Evolutionary conservation across 495 filamentous ascomycete species (phyloP).

Genomic region (Tuber melanosporum): DNA sequence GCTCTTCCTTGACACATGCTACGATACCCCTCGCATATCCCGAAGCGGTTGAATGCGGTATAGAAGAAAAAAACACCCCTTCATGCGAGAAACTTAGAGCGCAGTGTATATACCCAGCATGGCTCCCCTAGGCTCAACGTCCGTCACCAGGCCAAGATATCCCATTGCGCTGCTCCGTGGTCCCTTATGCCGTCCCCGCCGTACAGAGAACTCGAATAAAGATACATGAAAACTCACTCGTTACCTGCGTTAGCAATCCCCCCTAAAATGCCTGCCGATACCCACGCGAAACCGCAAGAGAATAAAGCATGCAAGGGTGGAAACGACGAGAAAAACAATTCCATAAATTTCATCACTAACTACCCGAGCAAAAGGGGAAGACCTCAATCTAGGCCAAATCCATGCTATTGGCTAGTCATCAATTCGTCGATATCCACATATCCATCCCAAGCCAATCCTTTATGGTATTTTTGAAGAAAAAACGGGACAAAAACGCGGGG

Average conservation of each 20-base stretch:
- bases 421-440: slow-evolving; percentile 3
- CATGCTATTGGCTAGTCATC: not conserved
- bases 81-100: too few relatives aligned
- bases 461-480: not conserved
- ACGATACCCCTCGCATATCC: too few relatives aligned
- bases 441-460: not conserved
- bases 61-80: too few relatives aligned
- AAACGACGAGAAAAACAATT: not conserved
- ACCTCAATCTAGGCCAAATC: not conserved
- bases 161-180: not conserved
- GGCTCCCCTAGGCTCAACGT: too few relatives aligned
- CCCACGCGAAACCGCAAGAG: not conserved
- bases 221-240: not conserved
- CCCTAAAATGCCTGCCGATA: not conserved
- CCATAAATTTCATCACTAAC: not conserved
- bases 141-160: too few relatives aligned
- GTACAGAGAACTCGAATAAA: not conserved
- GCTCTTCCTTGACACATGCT: too few relatives aligned
- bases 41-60: too few relatives aligned
- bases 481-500: not conserved
- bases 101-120: not conserved
- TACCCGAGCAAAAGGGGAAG: not conserved
- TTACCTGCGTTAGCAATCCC: not conserved
- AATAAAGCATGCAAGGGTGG: not conserved
- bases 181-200: not conserved